Evolutionary conservation across 2,329 filamentous ascomycete genomes (phyloP).

Genomic region (Penicillium sp.): DNA sequence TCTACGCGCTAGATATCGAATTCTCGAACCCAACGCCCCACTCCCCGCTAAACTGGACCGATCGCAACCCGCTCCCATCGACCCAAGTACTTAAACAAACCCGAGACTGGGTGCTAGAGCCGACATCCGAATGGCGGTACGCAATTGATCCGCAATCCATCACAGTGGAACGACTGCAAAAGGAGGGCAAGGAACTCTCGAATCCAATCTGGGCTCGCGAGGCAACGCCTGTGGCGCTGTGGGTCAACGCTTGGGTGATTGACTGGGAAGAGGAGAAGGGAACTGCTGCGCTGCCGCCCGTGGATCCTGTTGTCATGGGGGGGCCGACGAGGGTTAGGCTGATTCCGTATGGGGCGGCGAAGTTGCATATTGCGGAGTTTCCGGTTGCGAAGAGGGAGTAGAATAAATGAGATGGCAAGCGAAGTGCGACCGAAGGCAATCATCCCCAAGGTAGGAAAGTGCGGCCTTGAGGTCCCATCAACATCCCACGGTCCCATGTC

Average conservation of each 20-base stretch:
- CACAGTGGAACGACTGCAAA: slow-evolving; percentile 19
- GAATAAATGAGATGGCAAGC: background rate
- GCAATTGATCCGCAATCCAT: slow-evolving; percentile 40
- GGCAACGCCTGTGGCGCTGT: background rate
- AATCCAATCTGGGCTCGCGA: slow-evolving; percentile 32
- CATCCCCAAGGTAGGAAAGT: too few species aligned
- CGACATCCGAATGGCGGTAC: slow-evolving; percentile 34
- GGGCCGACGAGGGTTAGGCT: slow-evolving; percentile 43
- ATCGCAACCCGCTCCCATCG: slow-evolving; percentile 22
- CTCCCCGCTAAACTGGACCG: slow-evolving; percentile 28
- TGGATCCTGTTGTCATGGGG: slow-evolving; percentile 34
- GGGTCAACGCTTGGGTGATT: slow-evolving; percentile 28
- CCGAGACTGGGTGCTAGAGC: slow-evolving; percentile 42
- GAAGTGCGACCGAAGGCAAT: background rate
- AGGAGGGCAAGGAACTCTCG: slow-evolving; percentile 31
- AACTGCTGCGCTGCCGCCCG: slow-evolving; percentile 40
- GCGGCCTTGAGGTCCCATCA: too few species aligned
- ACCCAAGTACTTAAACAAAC: slow-evolving; percentile 23
- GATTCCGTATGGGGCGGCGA: slow-evolving; percentile 54
- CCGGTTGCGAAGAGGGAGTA: slow-evolving; percentile 24
- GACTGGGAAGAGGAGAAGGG: slow-evolving; percentile 42
- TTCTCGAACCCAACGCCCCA: slow-evolving; percentile 28
- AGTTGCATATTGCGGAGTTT: slow-evolving; percentile 54
- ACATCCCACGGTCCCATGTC: too few species aligned
- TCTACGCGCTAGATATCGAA: slow-evolving; percentile 50